A percentile compares a stretch with the other conserved stretches of the same genome.
Evolutionary conservation across 768 basidiomycete species (phyloP).

Genomic region (Tulasnella sp.): DNA sequence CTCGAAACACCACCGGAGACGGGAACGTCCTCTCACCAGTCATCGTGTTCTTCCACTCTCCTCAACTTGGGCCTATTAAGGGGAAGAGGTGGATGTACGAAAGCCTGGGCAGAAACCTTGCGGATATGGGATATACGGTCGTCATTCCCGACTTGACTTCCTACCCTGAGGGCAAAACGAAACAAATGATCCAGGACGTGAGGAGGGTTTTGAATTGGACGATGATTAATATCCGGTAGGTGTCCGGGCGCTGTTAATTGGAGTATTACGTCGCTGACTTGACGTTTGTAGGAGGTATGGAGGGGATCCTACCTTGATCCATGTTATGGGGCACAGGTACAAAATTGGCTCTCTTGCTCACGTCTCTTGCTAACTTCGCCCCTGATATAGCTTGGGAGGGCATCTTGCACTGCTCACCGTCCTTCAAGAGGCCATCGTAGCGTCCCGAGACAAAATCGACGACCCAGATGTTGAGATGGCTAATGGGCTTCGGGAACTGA

Average conservation of each 20-base stretch:
- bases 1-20: not conserved
- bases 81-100: slow-evolving; percentile 21
- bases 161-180: slow-evolving; percentile 13
- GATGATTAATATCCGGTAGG: not conserved
- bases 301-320: slow-evolving; percentile 21
- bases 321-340: slow-evolving; percentile 23
- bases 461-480: slow-evolving; percentile 16
- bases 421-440: slow-evolving; percentile 23
- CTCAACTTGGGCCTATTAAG: slow-evolving; percentile 18
- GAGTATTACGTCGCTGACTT: not conserved
- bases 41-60: slow-evolving; percentile 20
- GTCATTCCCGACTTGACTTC: slow-evolving; percentile 20
- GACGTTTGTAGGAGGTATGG: slow-evolving; percentile 14
- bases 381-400: slow-evolving; percentile 18
- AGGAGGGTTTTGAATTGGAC: slow-evolving; percentile 21
- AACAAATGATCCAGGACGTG: slow-evolving; percentile 16
- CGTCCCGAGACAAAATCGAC: slow-evolving; percentile 18
- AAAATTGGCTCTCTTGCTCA: not conserved
- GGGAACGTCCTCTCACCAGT: not conserved
- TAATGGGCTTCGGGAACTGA: slow-evolving; percentile 23
- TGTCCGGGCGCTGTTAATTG: not conserved
- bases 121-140: slow-evolving; percentile 17
- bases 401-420: slow-evolving; percentile 23
- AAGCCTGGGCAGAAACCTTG: slow-evolving; percentile 19
- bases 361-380: not conserved